A percentile compares a stretch with the other conserved stretches of the same genome.
These are phyloP conservation scores for Rhodotorula sp. DNA, from an alignment of 1,284 basidiomycete species.

Conservation along the genomic window DNA sequence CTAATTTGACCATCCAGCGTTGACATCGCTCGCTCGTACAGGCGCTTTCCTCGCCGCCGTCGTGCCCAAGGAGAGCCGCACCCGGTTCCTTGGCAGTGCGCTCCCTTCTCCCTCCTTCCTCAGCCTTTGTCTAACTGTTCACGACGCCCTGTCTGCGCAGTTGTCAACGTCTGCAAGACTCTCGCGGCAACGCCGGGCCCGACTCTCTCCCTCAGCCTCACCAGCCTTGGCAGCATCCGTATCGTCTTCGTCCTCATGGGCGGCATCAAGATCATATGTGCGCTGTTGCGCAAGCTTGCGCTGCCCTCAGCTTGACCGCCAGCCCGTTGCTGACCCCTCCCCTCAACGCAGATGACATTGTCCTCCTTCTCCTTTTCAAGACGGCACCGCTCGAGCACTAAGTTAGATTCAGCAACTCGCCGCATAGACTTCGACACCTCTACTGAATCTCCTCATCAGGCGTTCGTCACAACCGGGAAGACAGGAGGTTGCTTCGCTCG, in stretches of 20 bases:
- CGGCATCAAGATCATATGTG: conserved; percentile 27
- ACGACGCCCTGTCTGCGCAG: background rate
- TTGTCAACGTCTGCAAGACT: conserved; percentile 41
- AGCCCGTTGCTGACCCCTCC: too few relatives aligned
- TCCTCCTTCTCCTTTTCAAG: conserved; percentile 27
- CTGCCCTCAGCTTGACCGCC: too few relatives aligned
- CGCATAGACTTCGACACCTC: too few relatives aligned
- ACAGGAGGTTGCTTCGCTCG: too few relatives aligned
- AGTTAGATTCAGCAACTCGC: background rate
- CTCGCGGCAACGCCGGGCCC: conserved; percentile 35
- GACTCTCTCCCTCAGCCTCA: conserved; percentile 23
- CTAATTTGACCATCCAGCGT: too few relatives aligned
- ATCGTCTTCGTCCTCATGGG: conserved; percentile 30
- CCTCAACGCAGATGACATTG: conserved; percentile 26
- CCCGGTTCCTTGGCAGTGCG: conserved; percentile 35
- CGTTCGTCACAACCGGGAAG: too few relatives aligned
- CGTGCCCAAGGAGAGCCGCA: conserved; percentile 30
- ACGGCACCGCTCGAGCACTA: conserved; percentile 31
- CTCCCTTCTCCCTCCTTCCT: background rate
- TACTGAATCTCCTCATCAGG: too few relatives aligned
- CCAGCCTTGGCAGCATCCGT: conserved; percentile 18
- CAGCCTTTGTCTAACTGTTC: background rate
- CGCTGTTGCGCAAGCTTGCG: background rate
- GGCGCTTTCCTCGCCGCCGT: conserved; percentile 37
- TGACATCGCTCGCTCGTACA: background rate